Percentiles rank a stretch among this genome's conserved stretches.
These are phyloP conservation scores for Ceriops zippeliana DNA, from an alignment of 345 rosid species.

Conservation along the genomic window DNA sequence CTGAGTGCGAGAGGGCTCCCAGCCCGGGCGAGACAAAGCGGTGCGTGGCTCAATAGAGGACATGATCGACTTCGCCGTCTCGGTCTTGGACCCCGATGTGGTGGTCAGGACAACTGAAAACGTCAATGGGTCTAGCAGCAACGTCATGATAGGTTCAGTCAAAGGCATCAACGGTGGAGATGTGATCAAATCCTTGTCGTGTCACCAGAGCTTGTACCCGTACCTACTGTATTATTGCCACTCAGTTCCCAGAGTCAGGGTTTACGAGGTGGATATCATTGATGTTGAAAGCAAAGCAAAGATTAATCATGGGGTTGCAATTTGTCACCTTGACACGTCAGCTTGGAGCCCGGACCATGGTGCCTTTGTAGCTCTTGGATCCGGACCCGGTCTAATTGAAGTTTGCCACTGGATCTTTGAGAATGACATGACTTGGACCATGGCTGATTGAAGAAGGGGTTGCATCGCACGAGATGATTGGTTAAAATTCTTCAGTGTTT, in stretches of 20 bases:
- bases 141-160: slow-evolving; percentile 20
- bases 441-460: slow-evolving; percentile 9
- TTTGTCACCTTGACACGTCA: slow-evolving; percentile 33
- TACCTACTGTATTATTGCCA: slow-evolving; percentile 32
- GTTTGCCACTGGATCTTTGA: slow-evolving; percentile 37
- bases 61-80: slow-evolving; percentile 27
- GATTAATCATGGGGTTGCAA: slow-evolving; percentile 27
- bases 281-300: slow-evolving; percentile 10
- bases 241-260: slow-evolving; percentile 31
- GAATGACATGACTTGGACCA: slow-evolving; percentile 32
- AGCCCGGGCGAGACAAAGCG: slow-evolving; percentile 28
- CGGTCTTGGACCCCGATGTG: slow-evolving; percentile 19
- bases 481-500: not conserved
- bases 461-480: not conserved
- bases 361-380: slow-evolving; percentile 27
- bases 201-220: slow-evolving; percentile 34
- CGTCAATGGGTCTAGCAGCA: slow-evolving; percentile 19
- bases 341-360: slow-evolving; percentile 29
- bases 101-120: slow-evolving; percentile 24
- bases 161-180: slow-evolving; percentile 26
- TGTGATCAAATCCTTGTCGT: slow-evolving; percentile 29
- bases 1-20: slow-evolving; percentile 28
- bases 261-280: slow-evolving; percentile 25
- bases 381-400: slow-evolving; percentile 26
- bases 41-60: slow-evolving; percentile 27